A percentile compares a stretch with the other conserved stretches of the same genome.
Conservation (phyloP, 2,329 filamentous ascomycete species). For the Domatiomyces catenatus region DNA sequence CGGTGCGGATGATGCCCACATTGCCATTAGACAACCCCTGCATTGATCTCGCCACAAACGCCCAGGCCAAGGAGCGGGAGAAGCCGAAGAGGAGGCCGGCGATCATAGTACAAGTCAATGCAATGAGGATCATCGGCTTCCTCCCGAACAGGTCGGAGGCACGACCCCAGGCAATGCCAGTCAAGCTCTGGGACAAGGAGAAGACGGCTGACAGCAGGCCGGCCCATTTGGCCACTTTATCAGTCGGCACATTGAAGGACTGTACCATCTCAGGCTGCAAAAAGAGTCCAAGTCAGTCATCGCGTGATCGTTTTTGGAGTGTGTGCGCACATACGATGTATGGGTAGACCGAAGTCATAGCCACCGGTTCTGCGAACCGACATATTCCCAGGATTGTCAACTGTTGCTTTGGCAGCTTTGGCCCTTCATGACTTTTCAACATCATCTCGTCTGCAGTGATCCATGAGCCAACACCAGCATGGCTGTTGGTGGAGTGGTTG, state of each 20-base stretch:
- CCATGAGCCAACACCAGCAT: slow-evolving; percentile 7
- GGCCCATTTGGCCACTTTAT: slow-evolving; percentile 67
- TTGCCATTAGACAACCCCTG: slow-evolving; percentile 79
- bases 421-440: slow-evolving; percentile 17
- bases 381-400: slow-evolving; percentile 64
- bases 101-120: slow-evolving; percentile 63
- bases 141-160: slow-evolving; percentile 65
- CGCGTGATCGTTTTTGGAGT: background rate
- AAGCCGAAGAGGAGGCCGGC: slow-evolving; percentile 73
- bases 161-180: slow-evolving; percentile 60
- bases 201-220: slow-evolving; percentile 58
- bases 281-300: slow-evolving; percentile 10
- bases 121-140: slow-evolving; percentile 64
- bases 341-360: slow-evolving; percentile 57
- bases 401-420: slow-evolving; percentile 61
- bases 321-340: slow-evolving; percentile 26
- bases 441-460: slow-evolving; percentile 5
- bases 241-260: slow-evolving; percentile 55
- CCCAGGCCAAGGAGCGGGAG: slow-evolving; percentile 63
- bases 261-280: slow-evolving; percentile 65
- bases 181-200: slow-evolving; percentile 54
- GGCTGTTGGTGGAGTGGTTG: background rate
- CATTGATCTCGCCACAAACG: slow-evolving; percentile 61
- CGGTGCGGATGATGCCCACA: slow-evolving; percentile 80
- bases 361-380: slow-evolving; percentile 57